These are phyloP conservation scores for Geosiphon pyriformis DNA, from an alignment of 192 early-diverging fungal species.

Conservation along the genomic window DNA sequence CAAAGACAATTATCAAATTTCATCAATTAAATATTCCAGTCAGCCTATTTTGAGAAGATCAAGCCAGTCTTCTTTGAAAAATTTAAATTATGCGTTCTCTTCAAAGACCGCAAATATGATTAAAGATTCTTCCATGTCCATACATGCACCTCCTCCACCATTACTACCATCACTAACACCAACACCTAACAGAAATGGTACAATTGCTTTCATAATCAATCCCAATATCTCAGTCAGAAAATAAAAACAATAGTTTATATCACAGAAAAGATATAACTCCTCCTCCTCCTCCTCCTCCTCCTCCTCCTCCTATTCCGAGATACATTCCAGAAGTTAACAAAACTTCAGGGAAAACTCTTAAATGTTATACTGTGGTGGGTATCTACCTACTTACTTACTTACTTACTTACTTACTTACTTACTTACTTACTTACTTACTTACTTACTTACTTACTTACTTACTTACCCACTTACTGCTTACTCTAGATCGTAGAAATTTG, in stretches of 20 bases:
- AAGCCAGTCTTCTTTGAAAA: not conserved
- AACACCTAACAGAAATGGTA: not conserved
- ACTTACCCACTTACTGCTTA: not conserved
- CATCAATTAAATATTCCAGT: no score
- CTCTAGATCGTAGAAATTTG: not conserved
- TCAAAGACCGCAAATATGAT: not conserved
- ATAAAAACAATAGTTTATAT: not conserved
- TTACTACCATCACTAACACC: not conserved
- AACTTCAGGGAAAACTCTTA: constrained; percentile 3
- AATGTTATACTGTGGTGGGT: not conserved
- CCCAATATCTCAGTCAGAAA: not conserved
- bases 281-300: no score
- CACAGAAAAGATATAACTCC: not conserved
- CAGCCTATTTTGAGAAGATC: constrained; percentile 1
- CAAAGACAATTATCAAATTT: no score
- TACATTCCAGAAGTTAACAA: not conserved
- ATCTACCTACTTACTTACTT: not conserved
- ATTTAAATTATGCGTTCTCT: not conserved
- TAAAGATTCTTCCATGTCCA: no score
- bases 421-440: no score
- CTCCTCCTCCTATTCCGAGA: not conserved
- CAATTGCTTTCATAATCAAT: not conserved
- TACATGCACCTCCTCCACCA: not conserved
- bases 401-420: no score
- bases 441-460: no score